Evolutionary conservation across 2,329 filamentous ascomycete species (phyloP), one percentile per base, ranked within the genome.

Genomic region (Penicillium corylophilum): DNA sequence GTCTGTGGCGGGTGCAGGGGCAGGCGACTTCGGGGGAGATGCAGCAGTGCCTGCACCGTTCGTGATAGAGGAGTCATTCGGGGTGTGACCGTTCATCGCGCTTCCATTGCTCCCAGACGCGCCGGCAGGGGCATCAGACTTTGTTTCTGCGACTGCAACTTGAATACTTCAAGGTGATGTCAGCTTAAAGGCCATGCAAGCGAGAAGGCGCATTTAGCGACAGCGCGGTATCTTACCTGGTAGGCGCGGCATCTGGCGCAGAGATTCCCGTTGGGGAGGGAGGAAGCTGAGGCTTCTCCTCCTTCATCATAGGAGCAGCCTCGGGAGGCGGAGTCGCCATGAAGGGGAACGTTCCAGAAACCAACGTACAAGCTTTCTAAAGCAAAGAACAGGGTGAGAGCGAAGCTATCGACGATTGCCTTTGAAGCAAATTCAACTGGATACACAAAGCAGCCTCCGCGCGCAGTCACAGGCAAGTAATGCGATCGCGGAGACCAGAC

Each of bases 251-350:
- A 26, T 67, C 67, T 35, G 59, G 54, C 24, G 66, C 61, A n/a
- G 70, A 58, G 26, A 51, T 57, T 44, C 65, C 69, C 54, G 65
- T 70, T 22, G 69, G 64, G 50, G 69, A 66, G 40, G 69, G 69
- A 49, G 68, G 67, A 48, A 71, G 60, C 61, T 72, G 70, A 61
- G 70, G 68, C 64, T 73, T 74, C 55, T 72, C 70, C 64, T 73
- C 70, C 65, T 71, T 73, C 33, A 70, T 48, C 33, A 65, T 51
- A 51, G 68, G 59, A 61, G 68, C 53, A 51, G 64, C 70, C 67
- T 74, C 72, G 46, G 72, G 71, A 61, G 72, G 72, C 64, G 72
- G 72, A 46, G 72, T 74, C 63, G 72, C 72, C 72, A 74, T 74
- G 63, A 57, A 57, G 56, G 51, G 46, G 56, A 54, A 49, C 53